These are phyloP conservation scores for Thraustotheca clavata DNA, from an alignment of 352 stramenopile genomes.

Conservation along the genomic window DNA sequence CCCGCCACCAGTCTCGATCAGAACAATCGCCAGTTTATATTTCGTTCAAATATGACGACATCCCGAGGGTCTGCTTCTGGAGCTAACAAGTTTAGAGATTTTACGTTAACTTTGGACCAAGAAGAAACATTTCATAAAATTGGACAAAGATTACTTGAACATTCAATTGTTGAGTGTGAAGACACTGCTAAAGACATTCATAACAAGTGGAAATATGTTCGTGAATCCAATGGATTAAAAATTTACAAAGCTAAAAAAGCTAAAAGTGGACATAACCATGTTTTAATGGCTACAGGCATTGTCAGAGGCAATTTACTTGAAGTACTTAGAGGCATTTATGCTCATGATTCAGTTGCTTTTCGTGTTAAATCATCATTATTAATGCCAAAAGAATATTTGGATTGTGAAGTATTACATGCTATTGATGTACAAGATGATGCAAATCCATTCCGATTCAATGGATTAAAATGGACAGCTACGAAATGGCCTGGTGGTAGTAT, in stretches of 20 bases:
- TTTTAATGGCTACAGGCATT: conserved; percentile 13
- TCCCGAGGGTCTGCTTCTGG: neutral
- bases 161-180: conserved; percentile 16
- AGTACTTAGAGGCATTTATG: conserved; percentile 10
- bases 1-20: no score
- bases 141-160: neutral
- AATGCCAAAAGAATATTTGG: conserved; percentile 19
- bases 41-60: conserved; percentile 5
- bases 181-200: conserved; percentile 7
- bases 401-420: conserved; percentile 18
- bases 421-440: conserved; percentile 11
- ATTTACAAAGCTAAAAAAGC: conserved; percentile 16
- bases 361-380: conserved; percentile 10
- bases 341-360: neutral
- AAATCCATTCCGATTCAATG: conserved; percentile 17
- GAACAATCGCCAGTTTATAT: conserved; percentile 3
- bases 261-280: neutral
- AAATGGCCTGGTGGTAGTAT: neutral
- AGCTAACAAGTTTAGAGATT: conserved; percentile 1
- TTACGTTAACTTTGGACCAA: neutral
- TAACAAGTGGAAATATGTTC: conserved; percentile 17
- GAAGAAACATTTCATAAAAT: neutral
- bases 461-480: conserved; percentile 16
- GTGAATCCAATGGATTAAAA: conserved; percentile 12
- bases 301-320: neutral